Evolutionary conservation across 352 stramenopile species (phyloP).

Genomic region (Globisporangium takayamanum): DNA sequence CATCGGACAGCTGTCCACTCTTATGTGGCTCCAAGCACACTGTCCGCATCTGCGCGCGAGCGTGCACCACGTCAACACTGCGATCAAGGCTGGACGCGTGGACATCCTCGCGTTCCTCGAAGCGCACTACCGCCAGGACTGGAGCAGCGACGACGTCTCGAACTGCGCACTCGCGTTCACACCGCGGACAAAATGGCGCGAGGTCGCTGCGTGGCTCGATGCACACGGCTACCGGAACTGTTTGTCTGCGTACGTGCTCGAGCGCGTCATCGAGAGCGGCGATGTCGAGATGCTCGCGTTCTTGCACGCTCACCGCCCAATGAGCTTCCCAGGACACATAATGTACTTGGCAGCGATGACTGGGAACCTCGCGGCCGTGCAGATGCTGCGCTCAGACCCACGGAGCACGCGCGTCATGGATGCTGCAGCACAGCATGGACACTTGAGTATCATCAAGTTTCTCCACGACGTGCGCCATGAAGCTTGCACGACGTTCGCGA

Average conservation of each 20-base stretch:
- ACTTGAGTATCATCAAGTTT: constrained; percentile 7
- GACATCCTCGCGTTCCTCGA: constrained; percentile 4
- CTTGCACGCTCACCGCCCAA: not conserved
- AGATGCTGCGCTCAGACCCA: not conserved
- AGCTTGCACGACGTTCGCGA: constrained; percentile 6
- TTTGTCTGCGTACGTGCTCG: constrained; percentile 9
- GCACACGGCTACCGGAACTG: constrained; percentile 2
- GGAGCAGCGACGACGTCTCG: not conserved
- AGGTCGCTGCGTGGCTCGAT: constrained; percentile 6
- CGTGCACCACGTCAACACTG: not conserved
- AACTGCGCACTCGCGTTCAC: constrained; percentile 6
- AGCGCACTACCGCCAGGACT: not conserved
- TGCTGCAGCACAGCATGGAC: constrained; percentile 2
- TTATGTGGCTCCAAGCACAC: constrained; percentile 1
- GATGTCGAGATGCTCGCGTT: constrained; percentile 6
- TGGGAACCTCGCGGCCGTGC: constrained; percentile 3
- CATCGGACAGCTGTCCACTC: not conserved
- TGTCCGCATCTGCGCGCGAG: not conserved
- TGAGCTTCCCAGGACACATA: not conserved
- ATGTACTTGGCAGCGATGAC: constrained; percentile 1
- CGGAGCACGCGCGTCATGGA: constrained; percentile 1
- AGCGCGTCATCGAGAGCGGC: constrained; percentile 9
- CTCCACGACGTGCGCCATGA: constrained; percentile 4
- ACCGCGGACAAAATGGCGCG: not conserved
- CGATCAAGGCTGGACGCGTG: constrained; percentile 7